A percentile compares a stretch with the other conserved stretches of the same genome.
phyloP scores from a whole-genome alignment of 2,329 filamentous ascomycete species.

The Bipolaris gigantea region DNA sequence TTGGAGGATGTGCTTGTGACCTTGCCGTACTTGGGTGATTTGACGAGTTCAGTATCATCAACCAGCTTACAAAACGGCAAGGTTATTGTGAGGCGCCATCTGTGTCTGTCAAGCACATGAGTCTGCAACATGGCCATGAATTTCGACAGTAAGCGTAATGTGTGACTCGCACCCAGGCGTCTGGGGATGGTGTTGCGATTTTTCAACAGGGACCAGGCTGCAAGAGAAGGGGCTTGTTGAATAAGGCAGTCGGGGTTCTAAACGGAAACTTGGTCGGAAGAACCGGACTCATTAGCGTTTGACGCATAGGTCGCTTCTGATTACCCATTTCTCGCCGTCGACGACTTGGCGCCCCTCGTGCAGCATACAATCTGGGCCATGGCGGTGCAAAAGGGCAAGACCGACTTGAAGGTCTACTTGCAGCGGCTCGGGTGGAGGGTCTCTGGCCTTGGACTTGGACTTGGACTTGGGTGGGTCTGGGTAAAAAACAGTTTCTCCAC shows the following conservation, averaged over 20 bases:
- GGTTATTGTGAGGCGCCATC: neutral
- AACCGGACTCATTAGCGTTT: conserved; percentile 50
- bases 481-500: conserved; percentile 92
- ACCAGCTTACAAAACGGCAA: neutral
- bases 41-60: neutral
- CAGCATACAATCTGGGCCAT: conserved; percentile 85
- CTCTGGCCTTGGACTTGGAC: conserved; percentile 43
- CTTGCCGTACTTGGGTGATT: neutral
- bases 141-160: neutral
- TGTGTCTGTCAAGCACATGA: neutral
- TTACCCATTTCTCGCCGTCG: conserved; percentile 86
- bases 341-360: conserved; percentile 83
- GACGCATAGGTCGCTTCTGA: conserved; percentile 80
- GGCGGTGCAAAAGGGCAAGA: conserved; percentile 81
- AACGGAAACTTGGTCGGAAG: neutral
- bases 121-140: neutral
- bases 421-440: conserved; percentile 61
- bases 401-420: conserved; percentile 78
- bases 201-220: neutral
- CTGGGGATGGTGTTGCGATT: neutral
- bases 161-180: neutral
- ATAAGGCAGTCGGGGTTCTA: neutral
- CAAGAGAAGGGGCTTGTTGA: neutral
- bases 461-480: conserved; percentile 57
- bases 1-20: neutral